Conservation (phyloP, 1,284 basidiomycete genomes). For the Cutaneotrichosporon dermatis region DNA sequence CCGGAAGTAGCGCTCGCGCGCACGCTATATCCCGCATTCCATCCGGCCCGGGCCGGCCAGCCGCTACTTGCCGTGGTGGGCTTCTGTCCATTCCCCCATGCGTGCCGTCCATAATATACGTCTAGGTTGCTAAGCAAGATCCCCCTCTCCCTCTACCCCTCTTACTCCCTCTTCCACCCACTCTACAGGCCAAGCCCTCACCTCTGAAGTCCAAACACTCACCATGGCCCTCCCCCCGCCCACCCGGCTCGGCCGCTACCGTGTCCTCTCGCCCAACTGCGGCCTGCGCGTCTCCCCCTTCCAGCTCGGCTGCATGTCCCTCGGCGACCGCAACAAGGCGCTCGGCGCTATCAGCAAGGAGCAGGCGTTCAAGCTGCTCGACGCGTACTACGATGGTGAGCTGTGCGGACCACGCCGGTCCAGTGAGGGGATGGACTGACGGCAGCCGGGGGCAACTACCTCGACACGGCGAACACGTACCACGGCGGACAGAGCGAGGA, state of each 20-base stretch:
- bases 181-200: too few relatives aligned
- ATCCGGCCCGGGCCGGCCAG: too few relatives aligned
- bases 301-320: slow-evolving; percentile 53
- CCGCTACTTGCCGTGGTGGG: too few relatives aligned
- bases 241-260: slow-evolving; percentile 41
- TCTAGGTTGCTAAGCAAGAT: too few relatives aligned
- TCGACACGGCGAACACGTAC: slow-evolving; percentile 48
- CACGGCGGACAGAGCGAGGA: slow-evolving; percentile 40
- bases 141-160: too few relatives aligned
- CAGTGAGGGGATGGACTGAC: neutral
- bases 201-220: too few relatives aligned
- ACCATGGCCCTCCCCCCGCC: slow-evolving; percentile 3
- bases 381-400: slow-evolving; percentile 32
- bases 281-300: slow-evolving; percentile 53
- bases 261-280: slow-evolving; percentile 51
- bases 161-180: too few relatives aligned
- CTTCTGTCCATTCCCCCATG: too few relatives aligned
- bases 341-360: slow-evolving; percentile 22
- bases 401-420: neutral
- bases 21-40: too few relatives aligned
- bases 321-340: slow-evolving; percentile 51
- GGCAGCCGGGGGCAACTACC: slow-evolving; percentile 41
- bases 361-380: slow-evolving; percentile 37
- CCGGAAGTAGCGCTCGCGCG: too few relatives aligned
- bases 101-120: too few relatives aligned